Conservation (phyloP, 148 eudicot species). For the Amaranthus cruentus region DNA sequence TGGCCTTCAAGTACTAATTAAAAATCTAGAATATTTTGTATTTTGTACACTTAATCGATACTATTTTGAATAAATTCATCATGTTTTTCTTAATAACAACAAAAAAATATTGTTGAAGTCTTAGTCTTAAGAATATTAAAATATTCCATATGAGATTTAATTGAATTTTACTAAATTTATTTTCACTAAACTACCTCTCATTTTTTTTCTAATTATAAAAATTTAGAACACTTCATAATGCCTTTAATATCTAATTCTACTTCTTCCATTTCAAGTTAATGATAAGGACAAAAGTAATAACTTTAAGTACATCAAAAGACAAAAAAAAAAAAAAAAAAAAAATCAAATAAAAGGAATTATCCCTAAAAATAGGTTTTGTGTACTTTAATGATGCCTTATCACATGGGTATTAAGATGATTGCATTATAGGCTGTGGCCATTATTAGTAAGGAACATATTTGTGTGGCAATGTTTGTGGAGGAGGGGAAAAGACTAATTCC, state of each 20-base stretch:
- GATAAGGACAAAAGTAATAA: neutral
- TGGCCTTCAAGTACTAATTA: too few relatives aligned
- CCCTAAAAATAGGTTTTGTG: neutral
- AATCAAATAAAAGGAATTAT: neutral
- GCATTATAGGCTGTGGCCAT: constrained; percentile 10
- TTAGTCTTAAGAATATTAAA: too few relatives aligned
- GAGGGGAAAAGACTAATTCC: constrained; percentile 2
- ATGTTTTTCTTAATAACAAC: too few relatives aligned
- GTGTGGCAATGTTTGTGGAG: constrained; percentile 18
- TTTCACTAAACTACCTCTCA: too few relatives aligned
- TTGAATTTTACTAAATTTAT: too few relatives aligned
- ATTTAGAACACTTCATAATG: too few relatives aligned
- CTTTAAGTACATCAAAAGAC: neutral
- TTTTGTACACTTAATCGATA: too few relatives aligned
- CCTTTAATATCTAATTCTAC: neutral
- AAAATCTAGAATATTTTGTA: too few relatives aligned
- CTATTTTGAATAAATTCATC: too few relatives aligned
- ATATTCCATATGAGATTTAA: too few relatives aligned
- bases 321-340: neutral
- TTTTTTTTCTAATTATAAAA: too few relatives aligned
- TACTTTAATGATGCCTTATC: constrained; percentile 22
- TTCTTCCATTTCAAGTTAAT: neutral
- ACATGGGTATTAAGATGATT: constrained; percentile 15
- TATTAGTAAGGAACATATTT: constrained; percentile 16
- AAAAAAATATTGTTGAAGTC: too few relatives aligned